Evolutionary conservation across 208 protist species (phyloP), one percentile per base, ranked within the genome.

Genomic region (Trypanosoma vivax): DNA sequence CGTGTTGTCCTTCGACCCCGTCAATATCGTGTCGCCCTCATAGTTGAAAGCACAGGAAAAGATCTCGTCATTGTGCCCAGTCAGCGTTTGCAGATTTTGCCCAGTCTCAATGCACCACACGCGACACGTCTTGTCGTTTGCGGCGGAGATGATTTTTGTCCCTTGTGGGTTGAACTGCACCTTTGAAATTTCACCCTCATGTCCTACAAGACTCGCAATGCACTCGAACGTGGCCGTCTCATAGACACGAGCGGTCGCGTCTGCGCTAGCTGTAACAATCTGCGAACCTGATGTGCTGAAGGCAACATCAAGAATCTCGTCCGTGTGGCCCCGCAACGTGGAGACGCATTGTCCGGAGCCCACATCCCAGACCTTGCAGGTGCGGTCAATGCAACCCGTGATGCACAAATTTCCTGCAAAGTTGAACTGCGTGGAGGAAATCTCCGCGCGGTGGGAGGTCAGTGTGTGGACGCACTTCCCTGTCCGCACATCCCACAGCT

Each of bases 21-120:
- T 98, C 33, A 98, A 73, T 42, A 98, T 98, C 5, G 89, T 97
- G 59, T 97, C 91, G 2, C 94, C 94, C 56, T 88, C 79, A 67
- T 93, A 95, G 79, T 98, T 98, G 73, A 98, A 98, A 7, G 92
- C 82, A 60, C 92, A 97, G 4, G 80, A 90, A 70, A 98, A 98
- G 59, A 98, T 96, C 61, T 97, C 94, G 50, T 97, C 94, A 10
- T 88, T 96, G 73, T 98, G 96, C 0, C 96, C 96, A 18, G 91
- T 77, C 10, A 98, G 78, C 14, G 85, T 83, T 66, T 98, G 95
- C 33, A 93, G 50, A 7, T 68, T 73, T 43, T 92, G 70, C 16
- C 90, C 92, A 2, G 75, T 87, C 39, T 96, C 78, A 1, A 88
- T 83, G 43, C 72, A 76, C 96, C 96, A 98, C 39, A 98, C 52